A percentile compares a stretch with the other conserved stretches of the same genome.
These are phyloP conservation scores for Boletus eberwhitei DNA, from an alignment of 768 basidiomycete species.

Conservation along the genomic window DNA sequence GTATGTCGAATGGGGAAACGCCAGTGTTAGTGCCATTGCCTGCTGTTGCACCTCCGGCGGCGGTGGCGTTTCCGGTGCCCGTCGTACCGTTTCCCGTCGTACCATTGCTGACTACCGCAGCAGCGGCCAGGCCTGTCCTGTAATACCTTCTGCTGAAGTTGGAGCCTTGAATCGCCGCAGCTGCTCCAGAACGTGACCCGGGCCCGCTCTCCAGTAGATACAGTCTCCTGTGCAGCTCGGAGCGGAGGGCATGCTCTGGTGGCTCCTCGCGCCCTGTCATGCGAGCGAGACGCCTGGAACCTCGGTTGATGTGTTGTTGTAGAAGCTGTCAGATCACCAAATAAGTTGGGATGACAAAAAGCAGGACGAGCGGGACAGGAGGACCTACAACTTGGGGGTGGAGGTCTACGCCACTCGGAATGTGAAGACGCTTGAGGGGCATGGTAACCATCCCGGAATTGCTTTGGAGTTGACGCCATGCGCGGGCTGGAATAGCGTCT, in stretches of 20 bases:
- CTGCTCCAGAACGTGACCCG: slow-evolving; percentile 6
- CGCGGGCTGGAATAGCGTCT: slow-evolving; percentile 19
- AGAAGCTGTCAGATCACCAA: slow-evolving; percentile 41
- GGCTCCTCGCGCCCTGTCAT: slow-evolving; percentile 62
- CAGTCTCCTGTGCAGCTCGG: slow-evolving; percentile 42
- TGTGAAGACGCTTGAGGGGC: slow-evolving; percentile 38
- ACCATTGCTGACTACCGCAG: background rate
- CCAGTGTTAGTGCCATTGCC: slow-evolving; percentile 25
- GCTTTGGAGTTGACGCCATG: slow-evolving; percentile 10
- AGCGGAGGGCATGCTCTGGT: slow-evolving; percentile 44
- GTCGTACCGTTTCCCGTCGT: slow-evolving; percentile 3
- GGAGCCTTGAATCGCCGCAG: slow-evolving; percentile 1
- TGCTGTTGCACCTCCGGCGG: slow-evolving; percentile 7
- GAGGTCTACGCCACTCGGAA: slow-evolving; percentile 27
- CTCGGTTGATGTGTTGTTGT: slow-evolving; percentile 70
- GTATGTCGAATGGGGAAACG: slow-evolving; percentile 34
- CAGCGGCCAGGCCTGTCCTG: slow-evolving; percentile 10
- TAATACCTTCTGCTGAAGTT: slow-evolving; percentile 5
- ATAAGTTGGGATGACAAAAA: background rate
- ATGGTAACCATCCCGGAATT: slow-evolving; percentile 37
- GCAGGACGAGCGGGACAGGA: background rate
- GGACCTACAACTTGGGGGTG: slow-evolving; percentile 45
- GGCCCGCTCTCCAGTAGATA: slow-evolving; percentile 33
- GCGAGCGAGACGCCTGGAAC: slow-evolving; percentile 58
- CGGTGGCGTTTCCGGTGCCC: slow-evolving; percentile 6